Percentiles rank a stretch among this genome's conserved stretches.
Conservation (phyloP, 371 early-diverging fungal species). For the Gilbertella persicaria region DNA sequence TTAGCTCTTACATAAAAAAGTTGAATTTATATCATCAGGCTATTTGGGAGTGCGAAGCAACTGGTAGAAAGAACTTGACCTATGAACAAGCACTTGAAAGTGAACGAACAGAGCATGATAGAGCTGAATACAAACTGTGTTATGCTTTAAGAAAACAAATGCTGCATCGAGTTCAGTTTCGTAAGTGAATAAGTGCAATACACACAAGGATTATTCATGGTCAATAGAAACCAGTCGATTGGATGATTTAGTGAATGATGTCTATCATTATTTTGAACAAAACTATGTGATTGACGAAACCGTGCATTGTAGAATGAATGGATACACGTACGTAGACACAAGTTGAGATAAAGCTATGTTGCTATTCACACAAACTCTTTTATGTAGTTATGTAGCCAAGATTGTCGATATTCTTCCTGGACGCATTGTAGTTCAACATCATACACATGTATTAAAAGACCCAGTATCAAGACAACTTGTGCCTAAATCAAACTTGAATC, state of each 20-base stretch:
- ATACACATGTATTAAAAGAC: too few relatives aligned
- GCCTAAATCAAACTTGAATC: too few relatives aligned
- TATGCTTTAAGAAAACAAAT: constrained; percentile 60
- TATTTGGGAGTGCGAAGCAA: constrained; percentile 78
- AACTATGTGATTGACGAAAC: constrained; percentile 45
- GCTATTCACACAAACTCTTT: background rate
- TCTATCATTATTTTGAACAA: constrained; percentile 42
- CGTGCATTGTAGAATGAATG: constrained; percentile 41
- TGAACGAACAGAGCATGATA: constrained; percentile 61
- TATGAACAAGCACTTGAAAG: constrained; percentile 84
- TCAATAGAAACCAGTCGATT: constrained; percentile 51
- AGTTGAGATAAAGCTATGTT: background rate
- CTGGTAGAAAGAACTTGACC: constrained; percentile 74
- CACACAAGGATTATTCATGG: too few relatives aligned
- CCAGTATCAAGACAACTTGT: too few relatives aligned
- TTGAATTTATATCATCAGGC: constrained; percentile 69
- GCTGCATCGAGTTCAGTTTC: constrained; percentile 66
- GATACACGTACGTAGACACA: constrained; percentile 25
- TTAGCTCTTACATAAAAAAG: constrained; percentile 76
- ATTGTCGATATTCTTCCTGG: constrained; percentile 33
- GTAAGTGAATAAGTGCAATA: too few relatives aligned
- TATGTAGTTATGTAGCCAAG: constrained; percentile 32
- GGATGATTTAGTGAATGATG: constrained; percentile 51
- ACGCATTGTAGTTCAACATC: background rate
- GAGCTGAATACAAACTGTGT: constrained; percentile 64